A percentile compares a stretch with the other conserved stretches of the same genome.
Conservation (phyloP, 371 early-diverging fungal species). For the Mucor irregularis region DNA sequence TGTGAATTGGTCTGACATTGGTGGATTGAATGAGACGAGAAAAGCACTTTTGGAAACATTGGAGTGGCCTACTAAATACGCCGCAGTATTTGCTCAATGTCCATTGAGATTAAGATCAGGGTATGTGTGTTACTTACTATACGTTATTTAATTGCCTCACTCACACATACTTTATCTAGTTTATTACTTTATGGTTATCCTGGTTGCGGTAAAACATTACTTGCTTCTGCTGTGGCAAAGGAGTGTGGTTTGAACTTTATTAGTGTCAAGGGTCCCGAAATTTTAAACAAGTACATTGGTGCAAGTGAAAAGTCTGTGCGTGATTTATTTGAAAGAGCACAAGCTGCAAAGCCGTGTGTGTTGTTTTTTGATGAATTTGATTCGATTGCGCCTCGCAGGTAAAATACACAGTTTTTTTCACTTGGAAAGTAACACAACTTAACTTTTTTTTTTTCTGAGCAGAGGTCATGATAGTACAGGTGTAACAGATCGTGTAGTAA, state of each 20-base stretch:
- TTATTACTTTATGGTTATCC: slow-evolving; percentile 94
- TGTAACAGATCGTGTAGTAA: slow-evolving; percentile 94
- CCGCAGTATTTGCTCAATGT: slow-evolving; percentile 83
- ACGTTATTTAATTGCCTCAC: too few relatives aligned
- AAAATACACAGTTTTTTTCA: neutral
- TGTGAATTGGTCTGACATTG: slow-evolving; percentile 89
- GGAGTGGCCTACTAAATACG: slow-evolving; percentile 95
- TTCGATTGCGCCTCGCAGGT: slow-evolving; percentile 87
- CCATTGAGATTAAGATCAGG: slow-evolving; percentile 91
- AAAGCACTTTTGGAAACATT: slow-evolving; percentile 85
- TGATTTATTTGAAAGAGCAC: slow-evolving; percentile 92
- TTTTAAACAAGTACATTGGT: slow-evolving; percentile 97
- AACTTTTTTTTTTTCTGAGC: neutral
- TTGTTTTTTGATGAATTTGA: slow-evolving; percentile 99
- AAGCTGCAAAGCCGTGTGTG: slow-evolving; percentile 87
- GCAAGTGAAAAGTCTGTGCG: slow-evolving; percentile 88
- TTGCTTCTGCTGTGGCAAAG: slow-evolving; percentile 93
- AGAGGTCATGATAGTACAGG: slow-evolving; percentile 92
- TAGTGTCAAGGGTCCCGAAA: slow-evolving; percentile 94
- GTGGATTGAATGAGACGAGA: slow-evolving; percentile 83
- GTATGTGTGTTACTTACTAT: slow-evolving; percentile 33
- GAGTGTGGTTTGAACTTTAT: slow-evolving; percentile 94
- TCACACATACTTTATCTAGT: slow-evolving; percentile 49
- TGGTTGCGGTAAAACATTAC: slow-evolving; percentile 92
- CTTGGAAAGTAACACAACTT: neutral